Evolutionary conservation across 2,329 filamentous ascomycete genomes (phyloP).

Genomic region (Aureobasidium sp.): DNA sequence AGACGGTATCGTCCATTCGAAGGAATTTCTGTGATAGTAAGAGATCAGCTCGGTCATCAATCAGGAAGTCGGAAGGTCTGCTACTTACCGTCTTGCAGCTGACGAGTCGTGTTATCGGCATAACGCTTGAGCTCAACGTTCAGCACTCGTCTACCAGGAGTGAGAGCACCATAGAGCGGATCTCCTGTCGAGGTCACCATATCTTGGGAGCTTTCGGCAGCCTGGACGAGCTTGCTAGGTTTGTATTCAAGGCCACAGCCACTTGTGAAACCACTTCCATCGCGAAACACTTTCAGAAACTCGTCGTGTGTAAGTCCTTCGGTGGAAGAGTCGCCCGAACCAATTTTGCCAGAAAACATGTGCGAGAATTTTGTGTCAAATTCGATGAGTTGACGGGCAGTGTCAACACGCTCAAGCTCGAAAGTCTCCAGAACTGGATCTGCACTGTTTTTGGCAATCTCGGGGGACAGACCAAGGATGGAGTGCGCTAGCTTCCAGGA

Average conservation of each 20-base stretch:
- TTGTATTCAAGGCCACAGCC: conserved; percentile 34
- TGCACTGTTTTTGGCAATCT: conserved; percentile 16
- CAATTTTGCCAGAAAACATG: conserved; percentile 38
- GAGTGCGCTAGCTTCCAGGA: conserved; percentile 48
- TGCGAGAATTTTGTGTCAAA: conserved; percentile 45
- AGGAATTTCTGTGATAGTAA: conserved; percentile 18
- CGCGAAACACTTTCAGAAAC: conserved; percentile 39
- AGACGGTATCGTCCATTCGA: conserved; percentile 26
- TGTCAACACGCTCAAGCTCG: conserved; percentile 47
- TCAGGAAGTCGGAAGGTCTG: not conserved
- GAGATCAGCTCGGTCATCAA: not conserved
- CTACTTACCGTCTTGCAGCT: conserved; percentile 25
- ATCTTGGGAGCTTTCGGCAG: conserved; percentile 15
- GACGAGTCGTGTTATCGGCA: conserved; percentile 24
- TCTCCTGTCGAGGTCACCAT: conserved; percentile 9
- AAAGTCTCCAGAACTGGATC: conserved; percentile 44
- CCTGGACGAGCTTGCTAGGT: conserved; percentile 6
- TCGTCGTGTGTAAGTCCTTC: conserved; percentile 23
- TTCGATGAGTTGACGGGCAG: conserved; percentile 59
- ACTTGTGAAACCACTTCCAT: conserved; percentile 54
- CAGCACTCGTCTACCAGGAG: conserved; percentile 24
- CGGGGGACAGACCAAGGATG: conserved; percentile 16
- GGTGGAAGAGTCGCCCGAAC: conserved; percentile 1
- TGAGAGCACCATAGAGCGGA: conserved; percentile 23
- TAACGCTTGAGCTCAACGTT: conserved; percentile 23